phyloP scores from a whole-genome alignment of 306 rosid species.

The Glycine soja region DNA sequence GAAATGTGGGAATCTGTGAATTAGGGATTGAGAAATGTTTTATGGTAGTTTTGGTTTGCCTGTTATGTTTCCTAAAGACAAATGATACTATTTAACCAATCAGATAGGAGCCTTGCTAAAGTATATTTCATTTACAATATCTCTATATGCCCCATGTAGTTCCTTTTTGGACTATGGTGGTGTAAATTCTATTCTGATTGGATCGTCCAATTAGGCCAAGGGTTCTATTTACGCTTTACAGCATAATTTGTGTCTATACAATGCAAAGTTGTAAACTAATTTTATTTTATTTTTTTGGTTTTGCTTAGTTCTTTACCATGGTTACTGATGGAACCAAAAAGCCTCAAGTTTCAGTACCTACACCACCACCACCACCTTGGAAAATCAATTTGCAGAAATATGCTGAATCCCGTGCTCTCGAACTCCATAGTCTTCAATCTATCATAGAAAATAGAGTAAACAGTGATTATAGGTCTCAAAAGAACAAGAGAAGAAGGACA shows the following conservation, averaged over 20 bases:
- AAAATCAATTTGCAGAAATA: constrained; percentile 70
- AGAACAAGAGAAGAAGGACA: constrained; percentile 87
- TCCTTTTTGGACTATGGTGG: background rate
- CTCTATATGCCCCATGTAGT: background rate
- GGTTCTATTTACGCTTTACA: background rate
- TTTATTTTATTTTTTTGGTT: background rate
- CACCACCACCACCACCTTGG: constrained; percentile 65
- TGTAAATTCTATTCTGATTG: constrained; percentile 7
- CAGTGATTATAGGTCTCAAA: constrained; percentile 64
- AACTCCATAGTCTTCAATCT: constrained; percentile 71
- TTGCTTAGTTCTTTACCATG: constrained; percentile 24
- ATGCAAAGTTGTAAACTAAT: background rate
- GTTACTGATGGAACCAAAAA: constrained; percentile 35
- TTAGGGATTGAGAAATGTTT: no score
- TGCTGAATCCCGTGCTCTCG: constrained; percentile 67
- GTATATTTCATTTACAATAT: background rate
- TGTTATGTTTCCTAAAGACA: background rate
- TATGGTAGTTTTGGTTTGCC: background rate
- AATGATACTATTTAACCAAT: no score
- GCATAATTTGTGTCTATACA: background rate
- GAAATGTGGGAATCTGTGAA: background rate
- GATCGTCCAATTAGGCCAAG: background rate
- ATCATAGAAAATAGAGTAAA: constrained; percentile 54
- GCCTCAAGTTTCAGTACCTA: constrained; percentile 26
- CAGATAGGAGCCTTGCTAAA: background rate